These are phyloP conservation scores for Nemania sp. DNA, from an alignment of 2,329 filamentous ascomycete genomes.

Conservation along the genomic window DNA sequence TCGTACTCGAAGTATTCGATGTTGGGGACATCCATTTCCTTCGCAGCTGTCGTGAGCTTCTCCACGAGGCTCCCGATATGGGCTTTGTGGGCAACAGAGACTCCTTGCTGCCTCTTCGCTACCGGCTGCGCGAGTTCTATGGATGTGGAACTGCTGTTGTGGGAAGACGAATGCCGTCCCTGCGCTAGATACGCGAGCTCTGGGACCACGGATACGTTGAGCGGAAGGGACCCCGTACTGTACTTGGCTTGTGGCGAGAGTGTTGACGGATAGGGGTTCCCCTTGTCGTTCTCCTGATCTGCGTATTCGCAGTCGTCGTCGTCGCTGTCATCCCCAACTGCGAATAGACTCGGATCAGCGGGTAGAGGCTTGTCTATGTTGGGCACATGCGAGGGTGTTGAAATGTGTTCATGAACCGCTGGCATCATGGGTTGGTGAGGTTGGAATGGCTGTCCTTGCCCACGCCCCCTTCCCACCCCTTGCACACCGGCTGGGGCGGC, in stretches of 20 bases:
- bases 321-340: background rate
- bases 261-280: background rate
- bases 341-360: conserved; percentile 5
- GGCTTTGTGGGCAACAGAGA: background rate
- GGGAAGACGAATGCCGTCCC: background rate
- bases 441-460: background rate
- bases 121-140: background rate
- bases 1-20: conserved; percentile 18
- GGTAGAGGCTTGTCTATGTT: background rate
- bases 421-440: conserved; percentile 4
- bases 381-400: background rate
- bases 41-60: conserved; percentile 22
- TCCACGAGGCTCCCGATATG: background rate
- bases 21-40: conserved; percentile 13
- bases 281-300: background rate
- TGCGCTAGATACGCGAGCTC: conserved; percentile 16
- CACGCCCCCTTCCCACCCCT: background rate
- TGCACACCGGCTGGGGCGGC: background rate
- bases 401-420: background rate
- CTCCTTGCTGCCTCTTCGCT: background rate
- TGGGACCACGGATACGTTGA: background rate
- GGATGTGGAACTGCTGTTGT: background rate
- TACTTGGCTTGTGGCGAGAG: conserved; percentile 8
- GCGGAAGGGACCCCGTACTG: background rate
- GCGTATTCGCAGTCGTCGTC: background rate